Percentiles rank a stretch among this genome's conserved stretches.
These are phyloP conservation scores for Epichloe brachyelytri DNA, from an alignment of 2,329 filamentous ascomycete species.

Conservation along the genomic window DNA sequence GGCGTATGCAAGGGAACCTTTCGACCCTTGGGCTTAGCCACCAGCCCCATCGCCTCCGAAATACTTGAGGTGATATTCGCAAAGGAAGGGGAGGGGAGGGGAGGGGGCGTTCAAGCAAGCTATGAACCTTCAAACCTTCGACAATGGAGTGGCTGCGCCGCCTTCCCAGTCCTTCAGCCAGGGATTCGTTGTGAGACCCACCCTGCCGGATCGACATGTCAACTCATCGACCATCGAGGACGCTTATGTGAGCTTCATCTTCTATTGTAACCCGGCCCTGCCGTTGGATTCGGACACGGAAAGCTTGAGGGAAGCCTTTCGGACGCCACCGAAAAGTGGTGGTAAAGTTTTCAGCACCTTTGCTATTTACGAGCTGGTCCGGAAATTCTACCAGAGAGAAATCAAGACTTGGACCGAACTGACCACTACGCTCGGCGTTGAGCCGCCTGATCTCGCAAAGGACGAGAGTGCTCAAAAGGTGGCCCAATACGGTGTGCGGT, in stretches of 20 bases:
- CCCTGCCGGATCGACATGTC: slow-evolving; percentile 55
- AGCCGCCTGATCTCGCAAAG: slow-evolving; percentile 67
- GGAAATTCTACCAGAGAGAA: slow-evolving; percentile 65
- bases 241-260: slow-evolving; percentile 71
- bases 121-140: neutral
- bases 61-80: neutral
- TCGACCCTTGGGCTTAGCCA: neutral
- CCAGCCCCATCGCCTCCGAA: neutral
- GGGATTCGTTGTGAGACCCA: slow-evolving; percentile 10
- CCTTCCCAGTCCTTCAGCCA: neutral
- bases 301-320: slow-evolving; percentile 63
- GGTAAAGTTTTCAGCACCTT: slow-evolving; percentile 76
- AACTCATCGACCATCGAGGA: slow-evolving; percentile 62
- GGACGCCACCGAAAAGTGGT: slow-evolving; percentile 71
- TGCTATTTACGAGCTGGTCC: slow-evolving; percentile 63
- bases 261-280: slow-evolving; percentile 82
- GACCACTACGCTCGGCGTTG: slow-evolving; percentile 76
- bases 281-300: slow-evolving; percentile 51
- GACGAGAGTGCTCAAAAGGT: slow-evolving; percentile 87
- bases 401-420: slow-evolving; percentile 90
- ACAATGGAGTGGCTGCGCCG: neutral
- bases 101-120: neutral
- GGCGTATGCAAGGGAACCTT: neutral
- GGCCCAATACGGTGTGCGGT: slow-evolving; percentile 81
- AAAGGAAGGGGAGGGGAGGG: neutral